Percentiles rank a stretch among this genome's conserved stretches.
Evolutionary conservation across 208 protist genomes (phyloP).

Genomic region (Leishmania aethiopica): DNA sequence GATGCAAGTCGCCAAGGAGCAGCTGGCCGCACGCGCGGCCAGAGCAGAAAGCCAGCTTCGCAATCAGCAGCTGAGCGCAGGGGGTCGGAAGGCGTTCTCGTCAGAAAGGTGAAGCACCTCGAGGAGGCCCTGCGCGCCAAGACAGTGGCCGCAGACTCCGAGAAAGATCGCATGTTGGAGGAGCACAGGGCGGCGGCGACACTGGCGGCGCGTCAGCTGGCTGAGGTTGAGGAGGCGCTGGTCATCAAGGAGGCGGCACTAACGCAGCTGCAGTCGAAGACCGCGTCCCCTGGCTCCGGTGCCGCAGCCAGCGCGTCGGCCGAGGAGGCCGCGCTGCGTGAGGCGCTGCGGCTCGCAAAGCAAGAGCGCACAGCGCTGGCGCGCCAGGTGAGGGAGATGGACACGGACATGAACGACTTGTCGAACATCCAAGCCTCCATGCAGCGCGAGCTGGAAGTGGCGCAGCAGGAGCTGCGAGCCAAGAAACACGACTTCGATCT

Average conservation of each 20-base stretch:
- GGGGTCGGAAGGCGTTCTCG: conserved; percentile 9
- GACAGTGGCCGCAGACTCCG: conserved; percentile 14
- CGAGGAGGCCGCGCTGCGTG: conserved; percentile 24
- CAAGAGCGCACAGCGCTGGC: conserved; percentile 30
- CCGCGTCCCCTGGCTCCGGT: conserved; percentile 6
- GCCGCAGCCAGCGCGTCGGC: not conserved
- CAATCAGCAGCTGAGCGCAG: not conserved
- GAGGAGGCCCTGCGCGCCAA: conserved; percentile 26
- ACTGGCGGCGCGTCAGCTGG: conserved; percentile 1
- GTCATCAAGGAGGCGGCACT: conserved; percentile 18
- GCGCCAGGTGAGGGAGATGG: conserved; percentile 57
- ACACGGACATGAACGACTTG: conserved; percentile 70
- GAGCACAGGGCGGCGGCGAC: conserved; percentile 9
- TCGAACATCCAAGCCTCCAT: conserved; percentile 57
- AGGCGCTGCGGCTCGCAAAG: conserved; percentile 32
- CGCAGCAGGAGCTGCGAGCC: conserved; percentile 55
- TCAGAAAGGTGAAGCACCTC: conserved; percentile 13
- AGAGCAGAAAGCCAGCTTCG: conserved; percentile 7
- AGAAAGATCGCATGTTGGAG: conserved; percentile 5
- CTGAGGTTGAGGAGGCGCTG: conserved; percentile 19
- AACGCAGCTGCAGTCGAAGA: conserved; percentile 9
- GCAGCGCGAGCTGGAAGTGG: conserved; percentile 44
- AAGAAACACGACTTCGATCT: conserved; percentile 63
- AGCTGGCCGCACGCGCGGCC: conserved; percentile 13
- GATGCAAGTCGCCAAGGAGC: conserved; percentile 28